Evolutionary conservation across 108 stramenopile genomes (phyloP).

Genomic region (Pelagomonas calceolata): DNA sequence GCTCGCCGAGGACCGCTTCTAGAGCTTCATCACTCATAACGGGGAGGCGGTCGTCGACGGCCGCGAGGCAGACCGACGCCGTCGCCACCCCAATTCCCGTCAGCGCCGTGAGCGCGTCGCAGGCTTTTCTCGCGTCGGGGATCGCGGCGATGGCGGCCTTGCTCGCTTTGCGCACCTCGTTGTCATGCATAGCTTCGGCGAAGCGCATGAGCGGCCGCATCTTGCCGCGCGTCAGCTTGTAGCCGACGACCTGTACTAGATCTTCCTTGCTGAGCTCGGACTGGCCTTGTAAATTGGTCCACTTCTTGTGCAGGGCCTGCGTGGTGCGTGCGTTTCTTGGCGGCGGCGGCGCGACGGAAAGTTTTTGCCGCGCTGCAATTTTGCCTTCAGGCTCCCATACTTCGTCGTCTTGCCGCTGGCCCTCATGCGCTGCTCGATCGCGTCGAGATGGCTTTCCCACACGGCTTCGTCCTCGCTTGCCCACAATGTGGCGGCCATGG

Average conservation of each 20-base stretch:
- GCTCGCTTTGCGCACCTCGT: no score
- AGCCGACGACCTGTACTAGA: not conserved
- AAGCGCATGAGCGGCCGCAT: not conserved
- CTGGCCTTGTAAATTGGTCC: not conserved
- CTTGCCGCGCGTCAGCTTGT: not conserved
- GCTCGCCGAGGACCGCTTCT: not conserved
- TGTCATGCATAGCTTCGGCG: no score
- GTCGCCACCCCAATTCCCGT: not conserved
- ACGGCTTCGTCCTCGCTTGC: no score
- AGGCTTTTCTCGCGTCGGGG: no score
- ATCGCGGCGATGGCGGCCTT: no score
- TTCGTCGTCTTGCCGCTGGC: no score
- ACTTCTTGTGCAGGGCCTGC: not conserved
- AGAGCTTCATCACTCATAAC: not conserved
- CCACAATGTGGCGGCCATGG: no score
- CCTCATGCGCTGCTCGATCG: no score
- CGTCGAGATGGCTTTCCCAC: no score
- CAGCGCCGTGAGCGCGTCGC: not conserved
- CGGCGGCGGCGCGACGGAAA: not conserved
- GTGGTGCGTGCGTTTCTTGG: not conserved
- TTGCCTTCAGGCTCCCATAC: slow-evolving; percentile 90
- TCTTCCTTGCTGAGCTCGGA: slow-evolving; percentile 26
- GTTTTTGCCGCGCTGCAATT: slow-evolving; percentile 38
- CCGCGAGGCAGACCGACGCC: not conserved
- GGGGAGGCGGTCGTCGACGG: not conserved